Conservation (phyloP, 2,329 filamentous ascomycete genomes). For the Trichoderma afroharzianum region DNA sequence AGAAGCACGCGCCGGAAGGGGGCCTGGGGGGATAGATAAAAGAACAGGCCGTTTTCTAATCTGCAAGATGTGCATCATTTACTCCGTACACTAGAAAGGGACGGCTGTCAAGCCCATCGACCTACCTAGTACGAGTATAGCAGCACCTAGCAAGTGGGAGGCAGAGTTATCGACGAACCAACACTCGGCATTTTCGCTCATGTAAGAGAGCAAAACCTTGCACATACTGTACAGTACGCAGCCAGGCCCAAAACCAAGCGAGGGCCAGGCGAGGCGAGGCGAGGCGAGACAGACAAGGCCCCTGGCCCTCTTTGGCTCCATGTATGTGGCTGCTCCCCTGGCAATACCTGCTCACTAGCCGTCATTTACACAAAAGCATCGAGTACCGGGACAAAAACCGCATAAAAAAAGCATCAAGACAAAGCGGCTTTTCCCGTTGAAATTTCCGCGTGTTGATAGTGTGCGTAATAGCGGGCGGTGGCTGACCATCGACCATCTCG, state of each 20-base stretch:
- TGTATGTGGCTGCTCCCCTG: neutral
- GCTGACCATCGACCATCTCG: neutral
- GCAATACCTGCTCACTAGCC: neutral
- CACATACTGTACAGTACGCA: neutral
- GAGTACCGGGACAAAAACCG: neutral
- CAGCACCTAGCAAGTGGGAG: neutral
- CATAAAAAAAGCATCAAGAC: neutral
- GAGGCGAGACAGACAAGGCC: slow-evolving; percentile 2
- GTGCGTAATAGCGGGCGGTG: slow-evolving; percentile 10
- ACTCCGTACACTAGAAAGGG: neutral
- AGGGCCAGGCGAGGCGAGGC: neutral
- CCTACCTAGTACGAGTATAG: neutral
- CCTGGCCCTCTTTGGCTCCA: neutral
- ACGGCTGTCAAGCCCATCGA: neutral
- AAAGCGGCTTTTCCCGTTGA: slow-evolving; percentile 9
- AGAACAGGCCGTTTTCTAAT: neutral
- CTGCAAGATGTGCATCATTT: slow-evolving; percentile 11
- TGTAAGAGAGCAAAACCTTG: slow-evolving; percentile 16
- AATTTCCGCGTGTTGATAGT: neutral
- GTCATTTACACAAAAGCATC: neutral
- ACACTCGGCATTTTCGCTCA: neutral
- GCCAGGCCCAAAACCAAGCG: neutral
- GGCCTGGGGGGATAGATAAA: slow-evolving; percentile 17
- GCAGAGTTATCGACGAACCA: slow-evolving; percentile 2
- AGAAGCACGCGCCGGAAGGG: slow-evolving; percentile 2